Base-by-base conservation (phyloP, 495 filamentous ascomycete genomes). In the Massariosphaeria phaeospora region DNA sequence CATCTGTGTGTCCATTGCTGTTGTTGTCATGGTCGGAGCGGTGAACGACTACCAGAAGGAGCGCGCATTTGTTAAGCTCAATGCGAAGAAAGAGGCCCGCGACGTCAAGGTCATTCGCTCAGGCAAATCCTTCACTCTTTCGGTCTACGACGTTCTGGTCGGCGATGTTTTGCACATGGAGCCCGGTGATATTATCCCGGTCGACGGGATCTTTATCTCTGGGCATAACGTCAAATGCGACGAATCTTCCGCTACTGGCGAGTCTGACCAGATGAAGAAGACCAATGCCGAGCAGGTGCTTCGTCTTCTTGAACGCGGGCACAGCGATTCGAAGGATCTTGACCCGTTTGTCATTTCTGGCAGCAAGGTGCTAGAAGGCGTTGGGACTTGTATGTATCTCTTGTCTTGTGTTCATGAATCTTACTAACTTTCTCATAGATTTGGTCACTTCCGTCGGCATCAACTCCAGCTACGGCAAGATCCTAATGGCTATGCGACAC, bases 271-370 rank as follows among this genome's bases (percentile, higher is more conserved):
- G 40, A 75, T 85, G 72, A 83, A 77, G 67, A 86, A 86, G 67
- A 80, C 72, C 0, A 62, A 68, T n/a, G 81, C 77, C 3, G 84
- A 93, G 24, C 88, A 93, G n/a, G 91, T 95, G 20, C 91, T 79
- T 56, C 74, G 75, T 25, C 85, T 86, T 7, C 90, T 96, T 43
- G 82, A 93, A 62, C 48, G 48, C 8, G 76, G 85, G 30, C 76
- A 85, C 40, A 83, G 87, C 44, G 78, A 76, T 52, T 68, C 88
- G 9, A 78, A 78, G 59, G 96, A 96, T 66, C 74, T 93, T 69
- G 91, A 97, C 57, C 91, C 90, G 1, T 95, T 97, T 66, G 93
- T 97, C 56, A 78, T 95, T 35, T 96, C 91, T 20, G 91, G 91
- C 34, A 82, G 84, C 12, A 91, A 93, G 66, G 88, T 97, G 31